phyloP scores from a whole-genome alignment of 2,329 filamentous ascomycete species.

The Xylariaceae sp. region DNA sequence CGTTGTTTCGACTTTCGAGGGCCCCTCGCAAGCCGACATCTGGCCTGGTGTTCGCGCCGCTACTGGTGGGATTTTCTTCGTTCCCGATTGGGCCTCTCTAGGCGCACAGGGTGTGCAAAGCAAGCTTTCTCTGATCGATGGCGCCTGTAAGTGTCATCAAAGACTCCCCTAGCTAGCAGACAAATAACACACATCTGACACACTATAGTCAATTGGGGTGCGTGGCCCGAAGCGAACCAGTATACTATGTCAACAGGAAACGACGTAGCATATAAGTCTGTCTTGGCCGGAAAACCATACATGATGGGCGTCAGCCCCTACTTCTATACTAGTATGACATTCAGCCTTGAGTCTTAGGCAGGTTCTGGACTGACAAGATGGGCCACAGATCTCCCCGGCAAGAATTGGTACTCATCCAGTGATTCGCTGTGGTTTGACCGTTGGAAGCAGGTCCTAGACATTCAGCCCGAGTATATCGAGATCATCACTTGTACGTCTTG shows the following conservation, averaged over 20 bases:
- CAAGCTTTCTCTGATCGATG: constrained; percentile 38
- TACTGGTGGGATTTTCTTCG: constrained; percentile 48
- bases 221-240: constrained; percentile 53
- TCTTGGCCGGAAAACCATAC: constrained; percentile 52
- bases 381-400: constrained; percentile 50
- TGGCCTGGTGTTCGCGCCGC: constrained; percentile 49
- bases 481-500: constrained; percentile 59
- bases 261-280: constrained; percentile 49
- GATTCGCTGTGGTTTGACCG: constrained; percentile 62
- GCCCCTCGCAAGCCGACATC: constrained; percentile 49
- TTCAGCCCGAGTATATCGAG: constrained; percentile 59
- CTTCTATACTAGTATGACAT: constrained; percentile 47
- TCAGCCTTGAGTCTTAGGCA: background rate
- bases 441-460: constrained; percentile 59
- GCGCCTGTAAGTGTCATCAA: constrained; percentile 36
- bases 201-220: constrained; percentile 54
- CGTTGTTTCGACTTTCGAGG: constrained; percentile 61
- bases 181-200: constrained; percentile 18
- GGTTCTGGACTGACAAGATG: constrained; percentile 4
- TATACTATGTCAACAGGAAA: constrained; percentile 47
- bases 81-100: constrained; percentile 56
- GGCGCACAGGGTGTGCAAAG: constrained; percentile 44
- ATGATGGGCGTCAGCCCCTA: constrained; percentile 56
- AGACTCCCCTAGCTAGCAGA: too few relatives aligned
- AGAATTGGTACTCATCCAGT: constrained; percentile 62